Percentiles rank a stretch among this genome's conserved stretches.
Evolutionary conservation across 2,329 filamentous ascomycete genomes (phyloP).

Genomic region (Cladobotryum mycophilum): DNA sequence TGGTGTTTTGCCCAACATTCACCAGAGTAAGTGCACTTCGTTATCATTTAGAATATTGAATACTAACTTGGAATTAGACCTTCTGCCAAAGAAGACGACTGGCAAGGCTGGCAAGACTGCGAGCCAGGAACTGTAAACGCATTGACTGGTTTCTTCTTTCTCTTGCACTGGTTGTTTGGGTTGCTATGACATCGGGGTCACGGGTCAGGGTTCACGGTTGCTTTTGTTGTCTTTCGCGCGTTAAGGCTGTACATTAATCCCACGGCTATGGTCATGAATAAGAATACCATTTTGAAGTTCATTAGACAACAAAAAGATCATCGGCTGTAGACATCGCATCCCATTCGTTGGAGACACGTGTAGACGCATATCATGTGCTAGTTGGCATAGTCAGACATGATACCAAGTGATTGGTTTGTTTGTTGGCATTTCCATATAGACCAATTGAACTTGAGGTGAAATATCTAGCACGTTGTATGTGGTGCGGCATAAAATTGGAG

Average conservation of each 20-base stretch:
- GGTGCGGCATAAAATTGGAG: too few relatives aligned
- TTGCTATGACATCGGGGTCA: slow-evolving; percentile 79
- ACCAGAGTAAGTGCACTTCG: slow-evolving; percentile 68
- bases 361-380: too few relatives aligned
- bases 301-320: background rate
- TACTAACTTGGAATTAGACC: slow-evolving; percentile 57
- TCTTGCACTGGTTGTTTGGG: slow-evolving; percentile 56
- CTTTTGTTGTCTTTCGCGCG: slow-evolving; percentile 40
- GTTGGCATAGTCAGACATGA: too few relatives aligned
- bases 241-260: slow-evolving; percentile 69
- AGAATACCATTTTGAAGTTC: slow-evolving; percentile 34
- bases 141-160: slow-evolving; percentile 42
- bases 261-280: slow-evolving; percentile 60
- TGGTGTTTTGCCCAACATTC: slow-evolving; percentile 95
- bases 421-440: too few relatives aligned
- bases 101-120: slow-evolving; percentile 86
- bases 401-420: too few relatives aligned
- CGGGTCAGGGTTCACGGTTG: slow-evolving; percentile 67
- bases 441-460: too few relatives aligned
- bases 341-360: too few relatives aligned
- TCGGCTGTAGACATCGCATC: too few relatives aligned
- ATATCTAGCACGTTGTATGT: too few relatives aligned
- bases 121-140: slow-evolving; percentile 86
- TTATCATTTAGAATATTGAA: background rate
- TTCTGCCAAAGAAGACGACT: slow-evolving; percentile 96